phyloP scores from a whole-genome alignment of 2,329 filamentous ascomycete genomes.

The Diplodia corticola region DNA sequence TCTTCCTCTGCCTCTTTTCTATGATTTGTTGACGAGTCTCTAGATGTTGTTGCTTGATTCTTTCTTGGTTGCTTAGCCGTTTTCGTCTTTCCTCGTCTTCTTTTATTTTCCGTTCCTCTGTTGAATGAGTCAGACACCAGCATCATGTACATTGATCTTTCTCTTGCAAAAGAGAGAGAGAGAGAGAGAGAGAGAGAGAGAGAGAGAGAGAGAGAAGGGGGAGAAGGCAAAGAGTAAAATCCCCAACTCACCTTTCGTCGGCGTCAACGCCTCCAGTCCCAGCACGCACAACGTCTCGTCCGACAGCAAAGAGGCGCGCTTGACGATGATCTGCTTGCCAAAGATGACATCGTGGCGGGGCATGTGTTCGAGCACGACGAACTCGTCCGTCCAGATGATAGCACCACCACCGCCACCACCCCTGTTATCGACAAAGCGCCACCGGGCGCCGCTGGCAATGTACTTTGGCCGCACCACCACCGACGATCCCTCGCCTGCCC shows the following conservation, averaged over 20 bases:
- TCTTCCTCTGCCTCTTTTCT: not conserved
- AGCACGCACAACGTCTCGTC: not conserved
- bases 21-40: not conserved
- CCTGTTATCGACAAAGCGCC: not conserved
- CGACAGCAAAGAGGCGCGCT: not conserved
- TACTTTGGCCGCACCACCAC: not conserved
- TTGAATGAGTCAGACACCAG: not conserved
- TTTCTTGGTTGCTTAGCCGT: not conserved
- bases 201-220: not conserved
- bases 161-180: not conserved
- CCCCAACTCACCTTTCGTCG: not conserved
- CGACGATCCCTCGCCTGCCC: not conserved
- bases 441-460: not conserved
- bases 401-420: not conserved
- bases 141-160: too few species aligned
- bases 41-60: not conserved
- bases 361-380: not conserved
- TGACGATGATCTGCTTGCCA: not conserved
- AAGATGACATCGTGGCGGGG: not conserved
- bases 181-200: too few species aligned
- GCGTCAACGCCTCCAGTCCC: not conserved
- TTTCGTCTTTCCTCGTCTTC: not conserved
- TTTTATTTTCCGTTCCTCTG: not conserved
- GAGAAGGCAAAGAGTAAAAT: not conserved
- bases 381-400: not conserved